phyloP scores from a whole-genome alignment of 305 asterid species.

The Fraxinus nigra region DNA sequence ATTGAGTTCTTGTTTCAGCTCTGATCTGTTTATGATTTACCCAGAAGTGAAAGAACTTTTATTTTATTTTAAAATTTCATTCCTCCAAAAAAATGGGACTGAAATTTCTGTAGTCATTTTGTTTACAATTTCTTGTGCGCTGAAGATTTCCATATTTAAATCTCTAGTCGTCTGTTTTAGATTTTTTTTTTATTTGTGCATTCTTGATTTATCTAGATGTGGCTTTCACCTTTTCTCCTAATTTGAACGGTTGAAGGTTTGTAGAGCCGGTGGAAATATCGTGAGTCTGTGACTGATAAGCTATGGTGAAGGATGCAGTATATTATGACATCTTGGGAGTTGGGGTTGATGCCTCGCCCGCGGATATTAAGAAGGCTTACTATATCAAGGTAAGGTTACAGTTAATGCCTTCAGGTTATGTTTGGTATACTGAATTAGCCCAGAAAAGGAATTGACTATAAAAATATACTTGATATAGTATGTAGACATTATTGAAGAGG shows the following conservation, averaged over 20 bases:
- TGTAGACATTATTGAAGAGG: background rate
- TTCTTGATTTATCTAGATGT: background rate
- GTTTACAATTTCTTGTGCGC: background rate
- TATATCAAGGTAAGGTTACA: conserved; percentile 53
- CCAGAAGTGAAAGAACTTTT: background rate
- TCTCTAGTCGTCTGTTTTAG: background rate
- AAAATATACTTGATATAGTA: background rate
- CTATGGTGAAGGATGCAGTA: conserved; percentile 62
- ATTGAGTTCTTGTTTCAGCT: background rate
- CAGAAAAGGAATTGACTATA: background rate
- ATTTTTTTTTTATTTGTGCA: background rate
- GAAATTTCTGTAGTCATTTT: background rate
- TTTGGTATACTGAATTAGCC: background rate
- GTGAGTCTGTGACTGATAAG: conserved; percentile 22
- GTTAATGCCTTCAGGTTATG: background rate
- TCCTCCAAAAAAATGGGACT: background rate
- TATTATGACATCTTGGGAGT: conserved; percentile 76
- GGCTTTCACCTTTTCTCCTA: background rate
- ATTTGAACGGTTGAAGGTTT: conserved; percentile 20
- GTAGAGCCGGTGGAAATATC: background rate
- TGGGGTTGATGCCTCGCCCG: conserved; percentile 47
- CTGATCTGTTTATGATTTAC: background rate
- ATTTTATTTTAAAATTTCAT: background rate
- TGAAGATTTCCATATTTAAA: background rate
- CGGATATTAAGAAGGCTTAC: conserved; percentile 79